Evolutionary conservation across 257 asterid species (phyloP), one percentile per base, ranked within the genome.

Genomic region (Solanum rostratum): DNA sequence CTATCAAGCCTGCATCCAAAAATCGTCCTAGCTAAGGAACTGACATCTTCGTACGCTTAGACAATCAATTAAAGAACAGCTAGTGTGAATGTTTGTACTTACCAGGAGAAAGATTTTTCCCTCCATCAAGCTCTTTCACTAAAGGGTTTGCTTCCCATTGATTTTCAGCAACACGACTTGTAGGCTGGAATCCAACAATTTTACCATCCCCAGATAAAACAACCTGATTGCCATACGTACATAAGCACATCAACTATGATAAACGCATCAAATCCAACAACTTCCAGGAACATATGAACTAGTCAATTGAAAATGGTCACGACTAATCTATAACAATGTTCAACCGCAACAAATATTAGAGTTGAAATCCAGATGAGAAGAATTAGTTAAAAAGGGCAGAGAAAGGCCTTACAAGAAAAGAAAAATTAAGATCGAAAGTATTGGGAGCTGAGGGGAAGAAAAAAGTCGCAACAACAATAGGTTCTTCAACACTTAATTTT

Each of bases 61-160:
- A 53, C 52, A 27, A 5, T 45, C 20, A 49, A 29, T 8, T 49
- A 60, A 52, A 50, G 46, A 79, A 37, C 52, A 45, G 49, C 55
- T 66, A 24, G 60, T 19, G 68, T 3, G 20, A 43, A 54, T 14
- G 10, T n/a, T 49, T 10, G 7, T 80, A 41, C 92, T 63, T 63
- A 96, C 99, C 99, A 5, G 99, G 98, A 37, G 95, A 90, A 63
- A 92, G 93, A 33, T 84, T 89, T 85, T 89, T 92, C 68, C 92
- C 92, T 81, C 93, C 91, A 79, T 94, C 92, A 66, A 96, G 89
- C 86, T 91, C 98, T 89, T 88, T 92, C 55, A 95, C 89, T 83
- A 96, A 68, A 49, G 99, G 99, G 82, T 94, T 96, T 55, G 92
- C 90, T 24, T 97, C 95, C 99, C 98, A 96, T 20, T 91, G 91